A percentile compares a stretch with the other conserved stretches of the same genome.
Conservation (phyloP, 2,329 filamentous ascomycete genomes). For the Aspergillus proliferans region DNA sequence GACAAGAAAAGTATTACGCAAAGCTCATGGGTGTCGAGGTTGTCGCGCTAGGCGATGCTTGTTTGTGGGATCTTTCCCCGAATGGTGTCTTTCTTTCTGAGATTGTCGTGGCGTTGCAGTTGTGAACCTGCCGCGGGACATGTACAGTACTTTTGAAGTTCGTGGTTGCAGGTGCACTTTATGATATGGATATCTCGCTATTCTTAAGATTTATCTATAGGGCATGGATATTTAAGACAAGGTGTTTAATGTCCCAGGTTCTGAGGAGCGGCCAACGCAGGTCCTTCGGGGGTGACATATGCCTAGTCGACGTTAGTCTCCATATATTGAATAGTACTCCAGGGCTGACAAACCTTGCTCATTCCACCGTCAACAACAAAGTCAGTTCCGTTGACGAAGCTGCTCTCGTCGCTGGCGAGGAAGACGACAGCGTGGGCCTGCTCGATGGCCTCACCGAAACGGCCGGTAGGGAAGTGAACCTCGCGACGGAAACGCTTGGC, state of each 20-base stretch:
- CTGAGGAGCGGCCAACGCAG: constrained; percentile 48
- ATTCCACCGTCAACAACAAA: constrained; percentile 95
- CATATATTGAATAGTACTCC: no score
- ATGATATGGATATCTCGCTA: background rate
- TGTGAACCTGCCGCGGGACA: no score
- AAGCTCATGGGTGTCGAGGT: no score
- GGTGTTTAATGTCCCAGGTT: constrained; percentile 35
- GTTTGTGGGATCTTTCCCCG: no score
- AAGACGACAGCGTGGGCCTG: constrained; percentile 87
- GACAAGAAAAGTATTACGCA: no score
- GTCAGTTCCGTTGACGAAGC: constrained; percentile 84
- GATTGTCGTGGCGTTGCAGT: no score
- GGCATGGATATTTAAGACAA: background rate
- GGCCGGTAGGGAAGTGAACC: constrained; percentile 80
- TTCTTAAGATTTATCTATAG: background rate
- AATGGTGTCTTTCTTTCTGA: no score
- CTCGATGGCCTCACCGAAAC: constrained; percentile 90
- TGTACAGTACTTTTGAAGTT: no score
- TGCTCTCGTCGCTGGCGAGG: constrained; percentile 78
- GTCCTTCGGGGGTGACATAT: constrained; percentile 63
- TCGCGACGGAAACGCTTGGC: constrained; percentile 76
- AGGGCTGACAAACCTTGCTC: constrained; percentile 48
- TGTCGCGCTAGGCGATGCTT: no score
- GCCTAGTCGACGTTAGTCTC: constrained; percentile 40
- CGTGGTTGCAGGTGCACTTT: no score